Evolutionary conservation across 768 basidiomycete species (phyloP).

Genomic region (Lactarius tabidus): DNA sequence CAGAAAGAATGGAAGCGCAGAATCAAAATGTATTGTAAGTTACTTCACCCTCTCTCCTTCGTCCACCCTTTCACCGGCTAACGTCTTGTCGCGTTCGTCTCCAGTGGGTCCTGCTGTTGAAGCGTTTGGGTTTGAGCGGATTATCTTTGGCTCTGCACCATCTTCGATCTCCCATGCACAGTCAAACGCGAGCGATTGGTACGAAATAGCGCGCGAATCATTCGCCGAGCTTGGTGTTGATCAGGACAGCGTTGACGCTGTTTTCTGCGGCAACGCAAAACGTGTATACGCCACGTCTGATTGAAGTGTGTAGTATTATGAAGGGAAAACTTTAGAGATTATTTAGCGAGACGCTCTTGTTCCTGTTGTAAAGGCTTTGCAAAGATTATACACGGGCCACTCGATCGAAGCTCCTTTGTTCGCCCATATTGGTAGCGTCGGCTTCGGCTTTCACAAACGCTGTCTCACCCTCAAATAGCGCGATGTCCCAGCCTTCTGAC

Average conservation of each 20-base stretch:
- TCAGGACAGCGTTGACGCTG: conserved; percentile 68
- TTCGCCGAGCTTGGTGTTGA: conserved; percentile 77
- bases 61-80: conserved; percentile 12
- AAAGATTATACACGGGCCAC: background rate
- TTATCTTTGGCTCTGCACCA: conserved; percentile 78
- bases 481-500: background rate
- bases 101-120: conserved; percentile 78
- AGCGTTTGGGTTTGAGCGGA: conserved; percentile 80
- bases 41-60: background rate
- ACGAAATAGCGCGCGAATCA: conserved; percentile 72
- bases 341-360: conserved; percentile 2
- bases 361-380: conserved; percentile 7
- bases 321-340: background rate
- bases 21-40: conserved; percentile 84
- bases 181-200: conserved; percentile 67
- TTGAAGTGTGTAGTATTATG: background rate
- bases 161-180: conserved; percentile 45
- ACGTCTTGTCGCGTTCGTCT: conserved; percentile 5
- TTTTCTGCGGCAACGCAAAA: conserved; percentile 56
- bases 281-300: conserved; percentile 35
- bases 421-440: conserved; percentile 12
- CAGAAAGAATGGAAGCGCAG: conserved; percentile 59
- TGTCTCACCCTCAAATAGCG: conserved; percentile 6
- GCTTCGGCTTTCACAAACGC: background rate
- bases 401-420: conserved; percentile 9